Percentiles rank a stretch among this genome's conserved stretches.
phyloP scores from a whole-genome alignment of 306 rosid species.

The Inga leiocalycina region DNA sequence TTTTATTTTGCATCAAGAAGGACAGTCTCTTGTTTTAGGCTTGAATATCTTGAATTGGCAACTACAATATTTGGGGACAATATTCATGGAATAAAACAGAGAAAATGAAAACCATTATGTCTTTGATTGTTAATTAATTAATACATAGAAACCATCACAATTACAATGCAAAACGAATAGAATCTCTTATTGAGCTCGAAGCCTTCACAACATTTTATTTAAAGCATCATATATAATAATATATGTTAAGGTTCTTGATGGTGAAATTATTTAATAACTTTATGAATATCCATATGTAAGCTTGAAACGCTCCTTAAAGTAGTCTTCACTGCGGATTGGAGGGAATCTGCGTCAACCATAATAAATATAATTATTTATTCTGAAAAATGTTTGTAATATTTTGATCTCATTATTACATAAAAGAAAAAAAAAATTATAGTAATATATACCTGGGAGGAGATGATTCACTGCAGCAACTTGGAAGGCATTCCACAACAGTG shows the following conservation, averaged over 20 bases:
- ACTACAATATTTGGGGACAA: no score
- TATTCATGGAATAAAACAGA: not conserved
- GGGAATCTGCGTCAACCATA: slow-evolving; percentile 55
- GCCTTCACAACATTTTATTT: not conserved
- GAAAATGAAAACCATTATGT: not conserved
- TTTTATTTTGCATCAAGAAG: not conserved
- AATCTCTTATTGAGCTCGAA: not conserved
- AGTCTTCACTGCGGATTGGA: slow-evolving; percentile 78
- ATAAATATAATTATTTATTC: not conserved
- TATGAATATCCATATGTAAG: slow-evolving; percentile 52
- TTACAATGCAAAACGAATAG: not conserved
- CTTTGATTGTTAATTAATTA: no score
- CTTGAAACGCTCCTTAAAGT: slow-evolving; percentile 67
- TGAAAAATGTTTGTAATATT: not conserved
- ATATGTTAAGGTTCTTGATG: not conserved
- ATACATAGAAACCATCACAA: not conserved
- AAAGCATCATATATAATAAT: not conserved
- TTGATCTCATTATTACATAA: not conserved
- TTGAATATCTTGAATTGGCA: not conserved
- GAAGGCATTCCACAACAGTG: slow-evolving; percentile 66
- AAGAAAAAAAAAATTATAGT: no score
- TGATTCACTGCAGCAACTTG: slow-evolving; percentile 73
- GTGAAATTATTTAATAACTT: not conserved
- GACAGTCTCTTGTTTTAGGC: not conserved
- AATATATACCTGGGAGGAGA: slow-evolving; percentile 76